Evolutionary conservation across 306 rosid species (phyloP).

Genomic region (Cucumis hystrix): DNA sequence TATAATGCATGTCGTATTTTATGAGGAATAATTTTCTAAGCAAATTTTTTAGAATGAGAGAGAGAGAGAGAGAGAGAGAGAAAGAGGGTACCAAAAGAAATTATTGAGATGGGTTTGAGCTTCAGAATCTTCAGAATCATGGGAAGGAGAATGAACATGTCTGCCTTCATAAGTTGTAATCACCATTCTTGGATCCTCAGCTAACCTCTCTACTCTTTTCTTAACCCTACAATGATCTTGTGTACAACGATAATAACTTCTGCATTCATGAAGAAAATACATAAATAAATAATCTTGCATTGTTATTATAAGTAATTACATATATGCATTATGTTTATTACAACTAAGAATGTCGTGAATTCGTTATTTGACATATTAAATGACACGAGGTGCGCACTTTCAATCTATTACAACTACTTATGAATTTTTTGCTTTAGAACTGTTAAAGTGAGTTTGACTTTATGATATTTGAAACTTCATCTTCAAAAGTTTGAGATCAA

Average conservation of each 20-base stretch:
- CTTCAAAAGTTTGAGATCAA: no score
- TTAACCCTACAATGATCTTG: slow-evolving; percentile 86
- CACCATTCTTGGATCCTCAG: slow-evolving; percentile 97
- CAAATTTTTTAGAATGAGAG: background rate
- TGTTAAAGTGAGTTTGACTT: no score
- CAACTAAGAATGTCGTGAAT: background rate
- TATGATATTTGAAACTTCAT: no score
- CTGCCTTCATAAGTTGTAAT: slow-evolving; percentile 96
- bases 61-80: background rate
- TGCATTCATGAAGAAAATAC: background rate
- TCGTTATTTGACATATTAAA: no score
- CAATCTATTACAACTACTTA: no score
- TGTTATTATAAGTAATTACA: no score
- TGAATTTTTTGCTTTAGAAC: no score
- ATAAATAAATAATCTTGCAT: background rate
- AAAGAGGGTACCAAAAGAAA: slow-evolving; percentile 58
- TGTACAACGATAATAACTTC: slow-evolving; percentile 95
- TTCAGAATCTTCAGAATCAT: slow-evolving; percentile 58
- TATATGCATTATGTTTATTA: background rate
- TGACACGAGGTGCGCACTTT: no score
- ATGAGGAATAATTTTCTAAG: background rate
- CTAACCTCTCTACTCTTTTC: slow-evolving; percentile 85
- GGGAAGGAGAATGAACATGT: slow-evolving; percentile 77
- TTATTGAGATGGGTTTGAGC: slow-evolving; percentile 42
- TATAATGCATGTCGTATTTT: background rate